Evolutionary conservation across 257 asterid species (phyloP).

Genomic region (Phtheirospermum japonicum): DNA sequence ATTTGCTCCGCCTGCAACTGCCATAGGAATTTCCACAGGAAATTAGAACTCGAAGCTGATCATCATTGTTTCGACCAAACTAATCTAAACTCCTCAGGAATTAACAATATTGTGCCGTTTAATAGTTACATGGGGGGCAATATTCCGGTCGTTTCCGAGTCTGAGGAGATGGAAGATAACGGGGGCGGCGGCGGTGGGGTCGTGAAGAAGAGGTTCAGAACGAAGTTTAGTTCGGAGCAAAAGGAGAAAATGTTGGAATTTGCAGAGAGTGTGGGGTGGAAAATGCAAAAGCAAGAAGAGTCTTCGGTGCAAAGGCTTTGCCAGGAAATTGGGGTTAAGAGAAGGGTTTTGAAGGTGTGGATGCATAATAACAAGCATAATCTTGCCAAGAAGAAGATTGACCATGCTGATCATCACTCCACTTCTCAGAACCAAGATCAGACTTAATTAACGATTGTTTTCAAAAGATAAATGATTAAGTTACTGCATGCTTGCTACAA

Average conservation of each 20-base stretch:
- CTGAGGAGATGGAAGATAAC: constrained; percentile 14
- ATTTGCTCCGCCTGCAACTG: constrained; percentile 80
- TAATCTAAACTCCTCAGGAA: too few species aligned
- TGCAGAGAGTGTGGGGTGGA: constrained; percentile 69
- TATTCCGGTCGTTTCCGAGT: constrained; percentile 24
- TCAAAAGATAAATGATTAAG: too few species aligned
- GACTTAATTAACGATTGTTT: too few species aligned
- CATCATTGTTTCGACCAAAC: not conserved
- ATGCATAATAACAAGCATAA: constrained; percentile 52
- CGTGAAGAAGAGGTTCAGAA: constrained; percentile 50
- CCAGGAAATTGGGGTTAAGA: constrained; percentile 38
- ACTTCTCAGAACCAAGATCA: too few species aligned
- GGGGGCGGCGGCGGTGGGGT: constrained; percentile 22
- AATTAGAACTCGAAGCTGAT: constrained; percentile 13
- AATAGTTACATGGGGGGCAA: not conserved
- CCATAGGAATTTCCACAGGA: constrained; percentile 86
- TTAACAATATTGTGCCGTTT: too few species aligned
- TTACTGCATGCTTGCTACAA: too few species aligned
- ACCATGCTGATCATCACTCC: not conserved
- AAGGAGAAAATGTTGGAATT: constrained; percentile 54
- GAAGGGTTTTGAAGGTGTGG: constrained; percentile 45
- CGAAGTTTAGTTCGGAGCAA: constrained; percentile 56
- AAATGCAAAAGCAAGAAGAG: constrained; percentile 44
- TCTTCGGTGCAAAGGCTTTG: constrained; percentile 40
- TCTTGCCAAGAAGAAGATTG: constrained; percentile 18